Base-by-base conservation (phyloP, 2,329 filamentous ascomycete genomes). In the Coleophoma cylindrospora region DNA sequence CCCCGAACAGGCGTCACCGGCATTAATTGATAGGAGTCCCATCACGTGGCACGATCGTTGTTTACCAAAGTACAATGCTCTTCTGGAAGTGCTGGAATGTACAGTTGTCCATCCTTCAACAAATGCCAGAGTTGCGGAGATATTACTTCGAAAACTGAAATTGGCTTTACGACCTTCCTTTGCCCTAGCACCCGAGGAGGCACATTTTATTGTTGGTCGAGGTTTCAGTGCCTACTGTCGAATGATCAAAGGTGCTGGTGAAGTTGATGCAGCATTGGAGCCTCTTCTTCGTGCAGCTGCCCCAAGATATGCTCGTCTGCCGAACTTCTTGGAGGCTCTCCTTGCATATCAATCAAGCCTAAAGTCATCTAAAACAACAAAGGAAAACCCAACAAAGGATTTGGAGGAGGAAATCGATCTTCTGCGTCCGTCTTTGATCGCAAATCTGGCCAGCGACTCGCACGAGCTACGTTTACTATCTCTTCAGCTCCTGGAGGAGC, bases 381-480 rank as follows among this genome's bases (percentile, higher is more conserved):
- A 49, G 43, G 17, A 27, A 40, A 5, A 46, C 32, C 19, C 48
- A 9, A 34, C 34, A 12, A 56, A 49, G 17, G 41, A 49, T 14
- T 45, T 27, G 4, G 65, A 54, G 59, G 70, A 36, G 64, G 79
- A 80, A 12, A 63, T 73, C 12, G 76, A 87, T 47, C 72, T 75
- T 1, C 75, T 94, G 11, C 74, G 84, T 13, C 72, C 74, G 40
- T 79, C 82, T 3, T 72, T 96, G 2, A 76, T 91, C 49, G 74
- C 79, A 12, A 95, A 92, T 56, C 74, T 99, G 17, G 81, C 84
- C 4, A 83, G 84, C 1, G 81, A 87, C 12, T 92, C 87, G 8
- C 87, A 91, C 59, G 75, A 84, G 12, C 73, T 96, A 47, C 81
- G 92, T 38, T 72, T 89, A 10, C 77, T 81, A 9, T 90, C 88